A percentile compares a stretch with the other conserved stretches of the same genome.
Conservation (phyloP, 169 alveolate species). For the Eimeria tenella region DNA sequence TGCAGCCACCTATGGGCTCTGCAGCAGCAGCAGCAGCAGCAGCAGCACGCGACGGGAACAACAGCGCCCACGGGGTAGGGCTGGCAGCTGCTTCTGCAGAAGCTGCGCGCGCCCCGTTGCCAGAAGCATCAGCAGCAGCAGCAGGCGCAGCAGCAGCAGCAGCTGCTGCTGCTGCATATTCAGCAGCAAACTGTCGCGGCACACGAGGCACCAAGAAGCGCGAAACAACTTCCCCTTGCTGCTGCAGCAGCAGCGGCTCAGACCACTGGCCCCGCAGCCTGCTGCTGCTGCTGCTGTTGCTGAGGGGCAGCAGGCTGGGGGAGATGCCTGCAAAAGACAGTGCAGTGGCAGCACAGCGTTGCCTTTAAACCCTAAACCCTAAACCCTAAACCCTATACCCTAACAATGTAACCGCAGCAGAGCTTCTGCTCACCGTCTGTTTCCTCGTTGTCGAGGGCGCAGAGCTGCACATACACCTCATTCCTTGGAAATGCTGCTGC, state of each 20-base stretch:
- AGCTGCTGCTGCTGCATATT: constrained; percentile 3
- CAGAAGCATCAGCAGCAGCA: neutral
- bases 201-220: neutral
- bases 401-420: too few relatives aligned
- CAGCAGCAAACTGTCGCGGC: constrained; percentile 1
- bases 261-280: constrained; percentile 4
- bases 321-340: neutral
- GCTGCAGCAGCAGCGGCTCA: constrained; percentile 18
- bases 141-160: neutral
- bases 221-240: neutral
- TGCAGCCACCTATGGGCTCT: constrained; percentile 6
- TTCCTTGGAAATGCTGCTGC: neutral
- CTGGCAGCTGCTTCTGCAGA: neutral
- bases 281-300: constrained; percentile 3
- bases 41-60: constrained; percentile 10
- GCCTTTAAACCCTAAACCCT: constrained; percentile 12
- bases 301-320: neutral
- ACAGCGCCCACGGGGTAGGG: constrained; percentile 18
- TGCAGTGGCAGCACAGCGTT: neutral
- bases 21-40: constrained; percentile 25
- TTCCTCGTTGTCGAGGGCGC: constrained; percentile 50
- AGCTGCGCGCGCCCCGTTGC: neutral
- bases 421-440: neutral
- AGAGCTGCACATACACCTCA: constrained; percentile 48
- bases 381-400: constrained; percentile 29